Conservation (phyloP, 768 basidiomycete genomes). For the Boletus huronensis region DNA sequence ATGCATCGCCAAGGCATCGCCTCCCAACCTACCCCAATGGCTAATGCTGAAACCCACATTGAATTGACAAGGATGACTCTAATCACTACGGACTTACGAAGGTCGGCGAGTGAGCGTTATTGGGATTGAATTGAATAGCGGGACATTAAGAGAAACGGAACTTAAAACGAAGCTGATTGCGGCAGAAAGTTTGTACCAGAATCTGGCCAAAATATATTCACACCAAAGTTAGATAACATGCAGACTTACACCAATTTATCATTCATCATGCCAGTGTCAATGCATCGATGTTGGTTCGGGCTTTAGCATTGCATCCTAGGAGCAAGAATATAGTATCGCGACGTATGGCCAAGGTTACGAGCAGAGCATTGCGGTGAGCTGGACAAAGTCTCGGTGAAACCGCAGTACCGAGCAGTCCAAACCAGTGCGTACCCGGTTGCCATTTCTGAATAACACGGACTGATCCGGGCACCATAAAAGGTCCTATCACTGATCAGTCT, state of each 20-base stretch:
- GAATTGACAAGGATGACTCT: background rate
- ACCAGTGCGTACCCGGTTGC: background rate
- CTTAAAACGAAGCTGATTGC: background rate
- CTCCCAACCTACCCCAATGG: background rate
- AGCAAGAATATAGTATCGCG: background rate
- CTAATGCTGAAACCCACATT: background rate
- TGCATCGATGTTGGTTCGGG: background rate
- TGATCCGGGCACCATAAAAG: constrained; percentile 15
- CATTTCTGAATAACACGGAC: background rate
- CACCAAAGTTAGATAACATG: background rate
- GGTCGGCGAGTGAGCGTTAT: background rate
- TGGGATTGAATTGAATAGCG: background rate
- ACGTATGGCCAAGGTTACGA: background rate
- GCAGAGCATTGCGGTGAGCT: background rate
- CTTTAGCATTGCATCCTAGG: background rate
- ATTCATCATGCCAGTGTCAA: background rate
- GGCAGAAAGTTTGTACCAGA: background rate
- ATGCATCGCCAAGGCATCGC: background rate
- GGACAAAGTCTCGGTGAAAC: background rate
- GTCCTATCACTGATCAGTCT: background rate
- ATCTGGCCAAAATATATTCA: background rate
- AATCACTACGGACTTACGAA: background rate
- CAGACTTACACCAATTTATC: background rate
- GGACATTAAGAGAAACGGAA: background rate
- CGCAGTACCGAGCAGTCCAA: background rate